phyloP scores from a whole-genome alignment of 768 basidiomycete species.

The Naematelia encephala region DNA sequence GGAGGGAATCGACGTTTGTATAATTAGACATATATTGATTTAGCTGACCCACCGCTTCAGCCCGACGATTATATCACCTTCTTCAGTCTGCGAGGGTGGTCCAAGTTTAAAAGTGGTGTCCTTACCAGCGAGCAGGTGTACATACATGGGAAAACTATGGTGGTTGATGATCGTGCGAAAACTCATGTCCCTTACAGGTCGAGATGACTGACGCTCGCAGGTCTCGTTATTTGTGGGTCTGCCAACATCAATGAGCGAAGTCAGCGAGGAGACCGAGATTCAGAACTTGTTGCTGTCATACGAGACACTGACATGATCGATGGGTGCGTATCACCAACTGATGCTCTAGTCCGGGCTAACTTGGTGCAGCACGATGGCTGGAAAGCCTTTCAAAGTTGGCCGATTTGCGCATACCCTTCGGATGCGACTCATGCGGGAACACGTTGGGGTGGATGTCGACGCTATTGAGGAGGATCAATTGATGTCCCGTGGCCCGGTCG shows the following conservation, averaged over 20 bases:
- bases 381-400: constrained; percentile 89
- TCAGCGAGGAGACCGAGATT: constrained; percentile 92
- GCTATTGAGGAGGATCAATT: constrained; percentile 72
- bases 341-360: neutral
- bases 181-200: neutral
- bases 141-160: constrained; percentile 77
- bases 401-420: constrained; percentile 93
- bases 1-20: constrained; percentile 84
- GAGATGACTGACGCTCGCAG: constrained; percentile 7
- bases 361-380: constrained; percentile 77
- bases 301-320: constrained; percentile 97
- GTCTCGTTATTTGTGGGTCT: constrained; percentile 55
- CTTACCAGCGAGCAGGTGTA: constrained; percentile 92
- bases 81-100: constrained; percentile 91
- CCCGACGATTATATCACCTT: constrained; percentile 88
- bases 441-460: constrained; percentile 93
- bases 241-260: constrained; percentile 98
- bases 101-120: constrained; percentile 74
- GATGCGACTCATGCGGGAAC: constrained; percentile 91
- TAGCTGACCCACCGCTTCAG: too few species aligned
- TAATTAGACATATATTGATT: too few species aligned
- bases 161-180: constrained; percentile 81
- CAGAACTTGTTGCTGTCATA: constrained; percentile 87
- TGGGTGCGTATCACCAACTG: constrained; percentile 56
- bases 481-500: constrained; percentile 58